These are phyloP conservation scores for Lagenaria siceraria DNA, from an alignment of 306 rosid genomes.

Conservation along the genomic window DNA sequence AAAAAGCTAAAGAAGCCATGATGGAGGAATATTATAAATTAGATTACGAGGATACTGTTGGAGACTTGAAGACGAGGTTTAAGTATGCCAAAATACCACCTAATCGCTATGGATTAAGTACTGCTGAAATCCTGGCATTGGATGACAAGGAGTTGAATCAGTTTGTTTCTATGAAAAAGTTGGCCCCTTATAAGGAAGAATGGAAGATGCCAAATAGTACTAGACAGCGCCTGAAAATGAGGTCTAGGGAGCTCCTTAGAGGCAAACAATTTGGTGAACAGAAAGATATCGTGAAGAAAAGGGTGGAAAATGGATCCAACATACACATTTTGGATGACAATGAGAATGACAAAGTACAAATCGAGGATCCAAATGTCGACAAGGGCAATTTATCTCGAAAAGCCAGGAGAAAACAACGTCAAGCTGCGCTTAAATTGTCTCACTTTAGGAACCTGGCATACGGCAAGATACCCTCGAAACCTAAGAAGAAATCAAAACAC, in stretches of 20 bases:
- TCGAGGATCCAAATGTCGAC: conserved; percentile 21
- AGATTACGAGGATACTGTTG: conserved; percentile 82
- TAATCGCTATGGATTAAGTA: conserved; percentile 48
- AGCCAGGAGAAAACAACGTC: conserved; percentile 39
- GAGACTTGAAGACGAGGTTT: conserved; percentile 85
- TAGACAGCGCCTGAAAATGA: conserved; percentile 46
- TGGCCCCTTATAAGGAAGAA: conserved; percentile 74
- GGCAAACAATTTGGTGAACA: conserved; percentile 16
- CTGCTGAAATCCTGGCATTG: conserved; percentile 40
- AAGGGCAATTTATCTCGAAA: conserved; percentile 34
- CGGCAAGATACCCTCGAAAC: conserved; percentile 31
- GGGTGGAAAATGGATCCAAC: conserved; percentile 19
- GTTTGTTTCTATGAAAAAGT: conserved; percentile 63
- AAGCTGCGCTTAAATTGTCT: conserved; percentile 26
- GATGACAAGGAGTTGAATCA: conserved; percentile 79
- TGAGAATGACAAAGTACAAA: conserved; percentile 22
- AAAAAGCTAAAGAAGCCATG: conserved; percentile 71
- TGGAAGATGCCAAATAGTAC: conserved; percentile 63
- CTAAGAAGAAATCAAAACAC: conserved; percentile 36
- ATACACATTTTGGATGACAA: conserved; percentile 14
- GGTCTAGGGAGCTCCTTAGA: conserved; percentile 36
- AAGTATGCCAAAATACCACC: conserved; percentile 71
- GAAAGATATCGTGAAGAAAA: conserved; percentile 23
- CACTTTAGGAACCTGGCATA: conserved; percentile 36
- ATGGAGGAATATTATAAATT: conserved; percentile 84